phyloP scores from a whole-genome alignment of 2,329 filamentous ascomycete species.

The Curvularia hawaiiensis region DNA sequence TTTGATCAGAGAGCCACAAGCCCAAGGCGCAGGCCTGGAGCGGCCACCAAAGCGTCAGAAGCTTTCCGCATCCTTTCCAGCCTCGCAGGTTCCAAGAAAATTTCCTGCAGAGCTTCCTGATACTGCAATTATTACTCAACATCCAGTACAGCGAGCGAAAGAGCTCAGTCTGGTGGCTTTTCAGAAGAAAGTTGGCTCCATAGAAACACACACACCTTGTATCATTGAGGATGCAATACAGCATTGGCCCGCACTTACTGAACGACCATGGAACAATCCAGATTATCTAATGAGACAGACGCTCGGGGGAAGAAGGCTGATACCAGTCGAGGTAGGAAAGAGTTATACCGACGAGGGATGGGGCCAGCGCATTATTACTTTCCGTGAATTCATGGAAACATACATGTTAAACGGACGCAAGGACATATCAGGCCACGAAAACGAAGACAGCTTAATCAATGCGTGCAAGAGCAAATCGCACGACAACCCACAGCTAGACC shows the following conservation, averaged over 20 bases:
- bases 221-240: conserved; percentile 70
- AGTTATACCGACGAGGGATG: conserved; percentile 87
- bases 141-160: conserved; percentile 28
- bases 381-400: conserved; percentile 69
- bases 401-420: conserved; percentile 57
- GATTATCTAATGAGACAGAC: conserved; percentile 76
- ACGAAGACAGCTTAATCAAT: background rate
- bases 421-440: background rate
- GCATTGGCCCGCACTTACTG: conserved; percentile 78
- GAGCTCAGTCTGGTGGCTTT: conserved; percentile 34
- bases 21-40: background rate
- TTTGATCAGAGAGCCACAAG: background rate
- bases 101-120: conserved; percentile 26
- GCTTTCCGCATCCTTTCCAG: background rate
- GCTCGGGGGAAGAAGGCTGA: conserved; percentile 75
- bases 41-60: conserved; percentile 29
- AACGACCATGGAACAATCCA: conserved; percentile 72
- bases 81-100: conserved; percentile 7
- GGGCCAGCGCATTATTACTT: conserved; percentile 80
- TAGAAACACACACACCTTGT: conserved; percentile 56
- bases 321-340: conserved; percentile 84
- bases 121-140: conserved; percentile 16
- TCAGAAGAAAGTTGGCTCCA: conserved; percentile 32
- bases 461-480: too few relatives aligned
- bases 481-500: background rate